Base-by-base conservation (phyloP, 1,139 yeast genomes). In the Hansenula lynferdii region DNA sequence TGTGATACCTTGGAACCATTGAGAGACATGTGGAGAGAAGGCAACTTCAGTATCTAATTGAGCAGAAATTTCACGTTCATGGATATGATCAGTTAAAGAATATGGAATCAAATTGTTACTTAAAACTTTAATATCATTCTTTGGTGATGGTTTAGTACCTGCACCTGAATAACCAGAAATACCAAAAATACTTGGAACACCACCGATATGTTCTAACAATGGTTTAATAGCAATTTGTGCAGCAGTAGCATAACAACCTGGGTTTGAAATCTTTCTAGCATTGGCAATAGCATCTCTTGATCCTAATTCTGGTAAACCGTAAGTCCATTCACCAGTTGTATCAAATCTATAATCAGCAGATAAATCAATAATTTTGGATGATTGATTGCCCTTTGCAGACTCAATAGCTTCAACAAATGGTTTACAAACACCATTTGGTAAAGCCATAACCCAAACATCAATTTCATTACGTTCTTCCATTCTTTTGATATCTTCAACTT, bases 101-200 rank as follows among this genome's bases (percentile, higher is more conserved):
- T 92, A 92, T 42, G 99, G 98, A 56, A 92, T 85, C 60, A 94
- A 70, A 67, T 92, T 92, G 67, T 94, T 78, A 45, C 70, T 62
- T 56, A 92, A 72, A 54, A 79, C 70, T 44, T 77, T 72, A 39
- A 84, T 68, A 59, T 92, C 97, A 60, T 92, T 94, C 69, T 89
- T 89, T 43, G 96, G 96, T 8, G 96, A 85, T 41, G 98, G 98
- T 66, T 94, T 92, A 38, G 99, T 90, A 48, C 98, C 98, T 15
- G 98, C 98, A 43, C 99, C 99, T 17, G 98, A 90, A 63, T 92
- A 92, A 34, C 99, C 99, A 36, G 96, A 86, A 28, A 92, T 94
- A 58, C 98, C 98, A 61, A 92, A 92, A 17, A 92, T 71, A 6
- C 87, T 70, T 37, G 99, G 97, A 27, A 74, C 70, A 22, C 94